Evolutionary conservation across 2,329 filamentous ascomycete species (phyloP).

Genomic region (Mycosphaerelloides madeirae): DNA sequence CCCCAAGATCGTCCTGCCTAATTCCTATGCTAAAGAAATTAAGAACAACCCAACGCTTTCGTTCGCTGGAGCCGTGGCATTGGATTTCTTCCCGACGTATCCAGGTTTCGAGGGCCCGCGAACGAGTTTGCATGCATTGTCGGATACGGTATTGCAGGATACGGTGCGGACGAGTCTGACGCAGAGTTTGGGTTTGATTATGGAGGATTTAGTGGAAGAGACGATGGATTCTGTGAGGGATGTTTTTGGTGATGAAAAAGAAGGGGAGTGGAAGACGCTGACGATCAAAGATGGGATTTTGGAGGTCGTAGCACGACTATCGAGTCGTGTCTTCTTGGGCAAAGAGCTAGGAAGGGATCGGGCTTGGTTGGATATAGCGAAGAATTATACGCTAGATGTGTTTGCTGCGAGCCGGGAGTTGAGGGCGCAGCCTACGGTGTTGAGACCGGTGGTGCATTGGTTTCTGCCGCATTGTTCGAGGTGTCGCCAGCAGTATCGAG

Average conservation of each 20-base stretch:
- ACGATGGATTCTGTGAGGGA: constrained; percentile 5
- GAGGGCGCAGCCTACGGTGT: constrained; percentile 16
- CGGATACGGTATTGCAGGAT: constrained; percentile 9
- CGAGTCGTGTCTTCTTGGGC: constrained; percentile 38
- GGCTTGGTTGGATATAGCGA: constrained; percentile 35
- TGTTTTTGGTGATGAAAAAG: neutral
- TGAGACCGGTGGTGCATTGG: constrained; percentile 15
- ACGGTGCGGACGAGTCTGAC: constrained; percentile 14
- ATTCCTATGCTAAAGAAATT: constrained; percentile 13
- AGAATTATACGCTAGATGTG: constrained; percentile 35
- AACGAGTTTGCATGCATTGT: constrained; percentile 4
- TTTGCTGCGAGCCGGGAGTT: constrained; percentile 21
- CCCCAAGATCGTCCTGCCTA: constrained; percentile 12
- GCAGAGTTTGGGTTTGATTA: constrained; percentile 14
- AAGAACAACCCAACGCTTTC: constrained; percentile 18
- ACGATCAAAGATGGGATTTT: constrained; percentile 23
- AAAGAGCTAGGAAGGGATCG: constrained; percentile 33
- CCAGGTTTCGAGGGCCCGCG: constrained; percentile 21
- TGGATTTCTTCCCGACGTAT: constrained; percentile 14
- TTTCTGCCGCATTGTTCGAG: constrained; percentile 2
- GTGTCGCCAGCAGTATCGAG: neutral
- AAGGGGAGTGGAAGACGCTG: constrained; percentile 8
- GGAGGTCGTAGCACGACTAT: constrained; percentile 36
- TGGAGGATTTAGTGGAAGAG: constrained; percentile 13
- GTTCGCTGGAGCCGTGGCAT: constrained; percentile 5